Evolutionary conservation across 345 rosid species (phyloP).

Genomic region (Salix koriyanagi): DNA sequence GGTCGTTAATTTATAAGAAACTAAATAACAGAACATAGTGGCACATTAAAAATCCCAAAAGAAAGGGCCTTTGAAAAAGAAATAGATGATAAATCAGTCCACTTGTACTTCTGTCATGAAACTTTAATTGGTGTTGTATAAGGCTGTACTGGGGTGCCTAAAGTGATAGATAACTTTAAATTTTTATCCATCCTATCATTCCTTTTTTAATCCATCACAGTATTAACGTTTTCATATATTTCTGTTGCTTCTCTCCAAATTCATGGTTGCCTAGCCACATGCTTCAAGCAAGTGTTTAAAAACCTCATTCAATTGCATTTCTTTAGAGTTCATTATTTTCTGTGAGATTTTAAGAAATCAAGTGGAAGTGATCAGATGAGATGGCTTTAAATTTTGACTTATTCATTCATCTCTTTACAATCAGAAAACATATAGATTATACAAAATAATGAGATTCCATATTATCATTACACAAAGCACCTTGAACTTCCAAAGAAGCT

Average conservation of each 20-base stretch:
- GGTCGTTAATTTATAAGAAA: not conserved
- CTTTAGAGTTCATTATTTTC: not conserved
- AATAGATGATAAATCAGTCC: not conserved
- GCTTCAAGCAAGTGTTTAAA: not conserved
- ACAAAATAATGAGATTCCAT: not conserved
- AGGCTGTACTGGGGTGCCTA: not conserved
- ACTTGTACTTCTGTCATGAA: not conserved
- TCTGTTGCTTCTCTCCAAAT: not conserved
- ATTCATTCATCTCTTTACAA: not conserved
- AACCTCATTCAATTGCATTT: not conserved
- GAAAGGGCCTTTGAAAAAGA: not conserved
- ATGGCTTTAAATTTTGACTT: not conserved
- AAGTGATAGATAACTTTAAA: not conserved
- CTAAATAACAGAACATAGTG: not conserved
- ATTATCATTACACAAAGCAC: slow-evolving; percentile 24
- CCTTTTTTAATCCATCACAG: not conserved
- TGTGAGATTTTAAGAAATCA: not conserved
- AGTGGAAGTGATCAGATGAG: not conserved
- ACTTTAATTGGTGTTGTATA: no score
- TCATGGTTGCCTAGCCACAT: not conserved
- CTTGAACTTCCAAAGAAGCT: slow-evolving; percentile 41
- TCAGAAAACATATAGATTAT: not conserved
- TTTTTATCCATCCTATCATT: not conserved
- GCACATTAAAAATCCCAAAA: not conserved
- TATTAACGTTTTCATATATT: not conserved